A percentile compares a stretch with the other conserved stretches of the same genome.
These are phyloP conservation scores for Trichoderma sp. DNA, from an alignment of 2,329 filamentous ascomycete genomes.

Conservation along the genomic window DNA sequence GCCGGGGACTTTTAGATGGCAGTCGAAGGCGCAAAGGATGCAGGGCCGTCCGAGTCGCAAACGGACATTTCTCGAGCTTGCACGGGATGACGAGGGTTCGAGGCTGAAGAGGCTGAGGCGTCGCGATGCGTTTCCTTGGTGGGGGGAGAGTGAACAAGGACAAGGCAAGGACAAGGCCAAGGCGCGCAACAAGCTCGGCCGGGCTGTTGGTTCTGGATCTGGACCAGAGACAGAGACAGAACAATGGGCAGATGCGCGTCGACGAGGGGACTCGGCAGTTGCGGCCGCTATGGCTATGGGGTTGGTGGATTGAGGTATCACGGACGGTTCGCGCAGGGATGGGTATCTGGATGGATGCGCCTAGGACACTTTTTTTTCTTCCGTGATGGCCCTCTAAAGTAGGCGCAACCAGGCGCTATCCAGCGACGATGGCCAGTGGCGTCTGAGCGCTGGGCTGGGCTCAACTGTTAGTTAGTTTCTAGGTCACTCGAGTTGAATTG, in stretches of 20 bases:
- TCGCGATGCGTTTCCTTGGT: constrained; percentile 20
- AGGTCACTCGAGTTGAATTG: not conserved
- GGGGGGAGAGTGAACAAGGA: not conserved
- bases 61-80: constrained; percentile 28
- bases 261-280: not conserved
- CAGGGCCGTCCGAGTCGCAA: constrained; percentile 25
- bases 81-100: constrained; percentile 14
- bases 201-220: no score
- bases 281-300: not conserved
- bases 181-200: constrained; percentile 16
- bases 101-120: constrained; percentile 19
- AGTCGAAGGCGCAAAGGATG: constrained; percentile 21
- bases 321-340: constrained; percentile 14
- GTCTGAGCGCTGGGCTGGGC: not conserved
- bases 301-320: constrained; percentile 4
- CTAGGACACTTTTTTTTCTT: constrained; percentile 21
- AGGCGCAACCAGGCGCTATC: constrained; percentile 8
- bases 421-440: constrained; percentile 7
- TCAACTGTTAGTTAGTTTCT: not conserved
- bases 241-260: constrained; percentile 18
- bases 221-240: not conserved
- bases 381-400: constrained; percentile 19
- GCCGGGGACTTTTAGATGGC: constrained; percentile 6
- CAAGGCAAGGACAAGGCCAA: not conserved
- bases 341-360: constrained; percentile 14